Conservation (phyloP, 129 eudicot species). For the Pulicaria dysenterica region DNA sequence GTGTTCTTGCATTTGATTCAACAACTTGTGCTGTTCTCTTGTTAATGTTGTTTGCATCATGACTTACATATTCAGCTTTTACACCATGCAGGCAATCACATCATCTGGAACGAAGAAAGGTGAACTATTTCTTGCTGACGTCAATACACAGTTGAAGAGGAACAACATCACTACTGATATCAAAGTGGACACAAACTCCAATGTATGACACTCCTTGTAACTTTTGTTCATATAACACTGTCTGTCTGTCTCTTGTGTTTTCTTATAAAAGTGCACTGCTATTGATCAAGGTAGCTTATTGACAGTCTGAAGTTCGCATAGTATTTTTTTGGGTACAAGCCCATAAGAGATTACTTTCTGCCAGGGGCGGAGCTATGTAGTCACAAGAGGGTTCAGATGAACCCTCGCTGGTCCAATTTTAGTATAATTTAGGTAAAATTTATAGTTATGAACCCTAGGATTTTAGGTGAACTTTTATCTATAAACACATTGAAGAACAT, state of each 20-base stretch:
- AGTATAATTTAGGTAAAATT: too few species aligned
- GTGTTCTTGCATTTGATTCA: conserved; percentile 12
- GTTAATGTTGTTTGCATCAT: conserved; percentile 13
- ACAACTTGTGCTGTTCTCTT: not conserved
- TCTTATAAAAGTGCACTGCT: conserved; percentile 8
- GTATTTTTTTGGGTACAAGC: not conserved
- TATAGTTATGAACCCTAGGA: too few species aligned
- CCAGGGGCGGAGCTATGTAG: too few species aligned
- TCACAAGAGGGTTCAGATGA: too few species aligned
- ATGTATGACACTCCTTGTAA: conserved; percentile 28
- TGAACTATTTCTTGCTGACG: conserved; percentile 57
- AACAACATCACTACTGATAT: conserved; percentile 57
- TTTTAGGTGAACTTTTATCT: too few species aligned
- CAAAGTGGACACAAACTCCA: conserved; percentile 64
- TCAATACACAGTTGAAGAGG: conserved; percentile 52
- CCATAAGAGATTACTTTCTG: not conserved
- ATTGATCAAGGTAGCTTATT: conserved; percentile 5
- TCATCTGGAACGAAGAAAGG: conserved; percentile 61
- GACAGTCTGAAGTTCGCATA: conserved; percentile 3
- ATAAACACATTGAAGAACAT: too few species aligned
- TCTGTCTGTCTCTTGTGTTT: not conserved
- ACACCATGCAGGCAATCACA: conserved; percentile 48
- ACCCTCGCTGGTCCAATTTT: too few species aligned
- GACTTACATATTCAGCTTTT: conserved; percentile 9
- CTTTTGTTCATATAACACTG: conserved; percentile 3